Base-by-base conservation (phyloP, 2,329 filamentous ascomycete species). In the Ophiostoma pallidulum region DNA sequence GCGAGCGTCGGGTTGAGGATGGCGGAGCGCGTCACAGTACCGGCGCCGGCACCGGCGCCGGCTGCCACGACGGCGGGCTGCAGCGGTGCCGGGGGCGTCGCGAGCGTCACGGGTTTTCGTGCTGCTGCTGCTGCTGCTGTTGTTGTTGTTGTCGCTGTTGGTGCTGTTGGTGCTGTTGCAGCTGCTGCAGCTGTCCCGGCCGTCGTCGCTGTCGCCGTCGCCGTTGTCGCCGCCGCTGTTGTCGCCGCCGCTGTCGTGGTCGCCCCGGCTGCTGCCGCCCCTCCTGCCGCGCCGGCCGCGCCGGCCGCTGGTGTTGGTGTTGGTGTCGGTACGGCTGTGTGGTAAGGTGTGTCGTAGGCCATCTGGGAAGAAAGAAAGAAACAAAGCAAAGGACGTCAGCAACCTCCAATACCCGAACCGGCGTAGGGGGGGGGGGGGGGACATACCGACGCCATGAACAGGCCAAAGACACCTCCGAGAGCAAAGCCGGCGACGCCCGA, bases 311-410 rank as follows among this genome's bases (percentile, higher is more conserved):
- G 3, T 22, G 22, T 32, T 22, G 48, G 18, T 10, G 51, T 46
- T 8, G 46, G 28, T 10, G 53, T 39, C 19, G 56, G 46, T 10
- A 39, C 59, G 28, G 66, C 59, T 41, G 64, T 70, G 64, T 78
- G 84, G 67, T 89, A 83, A 50, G 91, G 86, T 0, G 90, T 96
- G 64, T 98, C 92, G 77, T 98, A 98, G 67, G 88, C 84, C 92
- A 98, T 98, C 88, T 94, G 53, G 2, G 12, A 16, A 9, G 8
- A 10, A 14, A 1, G 22, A 37, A 14, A 36, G 8, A 2, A 8
- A 13, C 5, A 28, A 4, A 32, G 31, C 29, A 22, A 29, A 28
- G 12, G 3, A n/a, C n/a, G n/a, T n/a, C n/a, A n/a, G n/a, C n/a
- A n/a, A n/a, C n/a, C n/a, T n/a, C n/a, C n/a, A n/a, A n/a, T n/a